Base-by-base conservation (phyloP, 1,284 basidiomycete species). In the Boletus smithii region DNA sequence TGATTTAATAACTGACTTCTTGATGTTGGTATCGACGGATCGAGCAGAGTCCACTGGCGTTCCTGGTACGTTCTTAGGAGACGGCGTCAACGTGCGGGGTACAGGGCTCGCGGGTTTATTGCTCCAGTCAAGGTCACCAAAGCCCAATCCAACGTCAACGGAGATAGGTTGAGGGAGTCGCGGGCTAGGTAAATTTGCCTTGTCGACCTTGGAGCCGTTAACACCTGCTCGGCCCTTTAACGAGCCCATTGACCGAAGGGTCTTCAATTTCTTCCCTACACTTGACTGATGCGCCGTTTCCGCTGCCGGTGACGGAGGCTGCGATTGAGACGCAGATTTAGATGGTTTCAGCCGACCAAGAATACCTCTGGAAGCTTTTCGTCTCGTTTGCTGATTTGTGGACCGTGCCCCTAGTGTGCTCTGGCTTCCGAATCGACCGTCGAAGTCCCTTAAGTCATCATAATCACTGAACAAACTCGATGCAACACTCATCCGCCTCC, bases 401-500 rank as follows among this genome's bases (percentile, higher is more conserved):
- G 53, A 68, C 52, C 53, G 71, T 53, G 68, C 71, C 5, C 76
- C 83, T 13, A 90, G 65, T 0, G 85, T 89, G 56, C 83, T 89
- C 51, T 73, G 75, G 60, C 88, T 91, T 56, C 85, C 86, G 54
- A 91, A 91, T 13, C 83, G 76, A 35, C 89, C 88, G 27, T 89
- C 85, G 49, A 91, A 91, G 63, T 91, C 88, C 26, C 79, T 73
- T 26, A 91, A 67, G 65, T 91, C 90, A 53, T 91, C 89, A 53
- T 91, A 91, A 56, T 91, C 88, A 60, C 88, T 90, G 63, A 88
- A 88, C 17, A 72, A 71, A 54, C 79, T 77, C 2, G 84, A 83
- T 26, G 73, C 76, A 22, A 79, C 66, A 49, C 83, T 85, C 44
- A 80, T 82, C 33, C 83, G 73, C 30, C 76, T 72, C 53, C 68